A percentile compares a stretch with the other conserved stretches of the same genome.
Evolutionary conservation across 768 basidiomycete species (phyloP).

Genomic region (Cytidiella melzeri): DNA sequence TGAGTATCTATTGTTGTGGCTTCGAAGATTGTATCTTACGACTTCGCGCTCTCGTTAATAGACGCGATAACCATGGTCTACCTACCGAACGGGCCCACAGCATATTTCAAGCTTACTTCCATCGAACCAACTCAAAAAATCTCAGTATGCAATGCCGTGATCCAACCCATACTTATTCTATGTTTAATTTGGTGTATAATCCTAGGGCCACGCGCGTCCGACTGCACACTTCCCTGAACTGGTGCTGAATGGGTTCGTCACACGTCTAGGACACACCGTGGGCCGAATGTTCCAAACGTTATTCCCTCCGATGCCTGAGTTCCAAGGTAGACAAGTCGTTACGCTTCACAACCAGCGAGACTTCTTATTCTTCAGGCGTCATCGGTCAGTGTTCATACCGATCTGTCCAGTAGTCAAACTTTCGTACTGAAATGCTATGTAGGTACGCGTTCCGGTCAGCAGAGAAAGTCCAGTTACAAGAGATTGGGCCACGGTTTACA

Average conservation of each 20-base stretch:
- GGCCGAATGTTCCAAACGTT: conserved; percentile 95
- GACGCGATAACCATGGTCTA: conserved; percentile 91
- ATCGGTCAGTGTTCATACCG: conserved; percentile 51
- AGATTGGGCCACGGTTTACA: conserved; percentile 97
- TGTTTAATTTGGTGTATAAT: neutral
- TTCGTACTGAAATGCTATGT: conserved; percentile 1
- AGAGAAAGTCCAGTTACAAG: conserved; percentile 89
- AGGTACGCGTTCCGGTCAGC: conserved; percentile 91
- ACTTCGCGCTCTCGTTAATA: conserved; percentile 29
- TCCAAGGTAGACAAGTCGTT: conserved; percentile 94
- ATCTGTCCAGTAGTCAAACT: neutral
- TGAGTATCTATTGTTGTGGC: no score
- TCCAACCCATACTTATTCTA: neutral
- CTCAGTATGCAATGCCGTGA: conserved; percentile 45
- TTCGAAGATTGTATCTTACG: conserved; percentile 4
- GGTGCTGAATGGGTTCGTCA: conserved; percentile 91
- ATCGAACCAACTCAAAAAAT: conserved; percentile 83
- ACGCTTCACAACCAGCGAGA: conserved; percentile 97
- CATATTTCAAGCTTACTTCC: conserved; percentile 91
- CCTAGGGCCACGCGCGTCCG: conserved; percentile 84
- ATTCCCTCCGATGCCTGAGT: conserved; percentile 92
- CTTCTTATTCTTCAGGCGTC: conserved; percentile 94
- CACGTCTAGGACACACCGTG: conserved; percentile 86
- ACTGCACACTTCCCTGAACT: conserved; percentile 94
- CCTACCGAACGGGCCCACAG: conserved; percentile 88